Percentiles rank a stretch among this genome's conserved stretches.
Conservation (phyloP, 2,329 filamentous ascomycete species). For the Grosmannia serpens region DNA sequence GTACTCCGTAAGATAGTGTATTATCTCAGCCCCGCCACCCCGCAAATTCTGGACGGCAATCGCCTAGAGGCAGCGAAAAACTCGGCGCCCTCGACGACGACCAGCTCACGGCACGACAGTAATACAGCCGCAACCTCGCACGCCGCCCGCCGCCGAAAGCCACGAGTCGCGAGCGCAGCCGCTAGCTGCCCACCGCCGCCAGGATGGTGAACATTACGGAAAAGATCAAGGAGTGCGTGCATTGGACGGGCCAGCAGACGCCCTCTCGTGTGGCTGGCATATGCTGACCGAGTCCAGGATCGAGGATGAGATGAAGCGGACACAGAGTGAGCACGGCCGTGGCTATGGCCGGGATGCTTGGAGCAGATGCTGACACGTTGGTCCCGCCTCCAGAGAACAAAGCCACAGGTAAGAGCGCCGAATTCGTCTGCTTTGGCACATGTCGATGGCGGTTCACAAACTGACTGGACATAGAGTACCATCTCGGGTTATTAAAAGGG, state of each 20-base stretch:
- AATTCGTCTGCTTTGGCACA: conserved; percentile 6
- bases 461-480: conserved; percentile 61
- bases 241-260: conserved; percentile 9
- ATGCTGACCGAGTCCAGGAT: conserved; percentile 49
- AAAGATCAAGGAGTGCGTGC: conserved; percentile 91
- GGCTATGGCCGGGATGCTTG: background rate
- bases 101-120: background rate
- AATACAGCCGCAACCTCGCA: background rate
- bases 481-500: conserved; percentile 96
- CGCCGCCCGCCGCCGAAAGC: background rate
- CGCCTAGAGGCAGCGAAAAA: background rate
- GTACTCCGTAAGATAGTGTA: background rate
- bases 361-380: background rate
- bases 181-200: conserved; percentile 12
- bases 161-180: conserved; percentile 2
- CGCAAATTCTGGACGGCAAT: background rate
- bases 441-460: background rate
- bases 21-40: background rate
- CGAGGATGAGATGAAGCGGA: conserved; percentile 98
- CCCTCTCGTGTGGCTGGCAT: background rate
- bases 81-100: background rate
- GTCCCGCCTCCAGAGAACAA: conserved; percentile 67
- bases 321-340: conserved; percentile 59
- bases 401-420: conserved; percentile 66
- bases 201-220: conserved; percentile 99